Conservation (phyloP, 2,329 filamentous ascomycete genomes). For the Curvularia sp. region DNA sequence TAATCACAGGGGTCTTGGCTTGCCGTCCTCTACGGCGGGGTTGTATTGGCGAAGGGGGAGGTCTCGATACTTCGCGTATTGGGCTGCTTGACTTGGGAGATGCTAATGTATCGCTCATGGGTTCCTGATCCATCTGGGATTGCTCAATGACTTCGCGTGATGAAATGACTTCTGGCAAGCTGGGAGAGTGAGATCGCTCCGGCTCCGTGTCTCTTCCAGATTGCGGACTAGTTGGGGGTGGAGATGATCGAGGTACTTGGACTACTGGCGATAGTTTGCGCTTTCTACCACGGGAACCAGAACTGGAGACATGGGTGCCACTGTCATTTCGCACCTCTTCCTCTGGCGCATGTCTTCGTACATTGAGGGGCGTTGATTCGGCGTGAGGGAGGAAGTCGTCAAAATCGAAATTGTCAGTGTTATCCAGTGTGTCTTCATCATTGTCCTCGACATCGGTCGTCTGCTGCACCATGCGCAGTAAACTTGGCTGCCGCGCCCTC, state of each 20-base stretch:
- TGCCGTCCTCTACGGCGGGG: constrained; percentile 26
- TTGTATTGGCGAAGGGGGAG: constrained; percentile 23
- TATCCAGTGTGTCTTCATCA: constrained; percentile 54
- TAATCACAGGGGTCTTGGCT: constrained; percentile 24
- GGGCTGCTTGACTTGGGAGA: constrained; percentile 54
- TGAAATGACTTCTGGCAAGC: constrained; percentile 43
- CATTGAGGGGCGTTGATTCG: constrained; percentile 70
- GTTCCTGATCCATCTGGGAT: constrained; percentile 36
- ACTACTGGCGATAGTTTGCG: constrained; percentile 48
- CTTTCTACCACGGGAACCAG: constrained; percentile 48
- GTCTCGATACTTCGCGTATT: constrained; percentile 28
- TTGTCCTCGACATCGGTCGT: constrained; percentile 56
- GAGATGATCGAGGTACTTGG: constrained; percentile 50
- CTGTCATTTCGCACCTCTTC: constrained; percentile 36
- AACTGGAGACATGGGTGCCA: constrained; percentile 41
- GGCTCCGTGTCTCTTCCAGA: constrained; percentile 41
- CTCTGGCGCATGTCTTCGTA: constrained; percentile 42
- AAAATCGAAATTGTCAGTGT: constrained; percentile 46
- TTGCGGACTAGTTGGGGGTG: constrained; percentile 40
- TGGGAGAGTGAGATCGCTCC: constrained; percentile 45
- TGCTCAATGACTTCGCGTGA: constrained; percentile 30
- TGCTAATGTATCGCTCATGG: constrained; percentile 53
- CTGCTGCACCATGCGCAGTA: constrained; percentile 58
- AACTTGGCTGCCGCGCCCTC: constrained; percentile 57
- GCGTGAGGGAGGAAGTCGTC: constrained; percentile 66